Base-by-base conservation (phyloP, 345 rosid genomes). In the Hibiscus trionum region DNA sequence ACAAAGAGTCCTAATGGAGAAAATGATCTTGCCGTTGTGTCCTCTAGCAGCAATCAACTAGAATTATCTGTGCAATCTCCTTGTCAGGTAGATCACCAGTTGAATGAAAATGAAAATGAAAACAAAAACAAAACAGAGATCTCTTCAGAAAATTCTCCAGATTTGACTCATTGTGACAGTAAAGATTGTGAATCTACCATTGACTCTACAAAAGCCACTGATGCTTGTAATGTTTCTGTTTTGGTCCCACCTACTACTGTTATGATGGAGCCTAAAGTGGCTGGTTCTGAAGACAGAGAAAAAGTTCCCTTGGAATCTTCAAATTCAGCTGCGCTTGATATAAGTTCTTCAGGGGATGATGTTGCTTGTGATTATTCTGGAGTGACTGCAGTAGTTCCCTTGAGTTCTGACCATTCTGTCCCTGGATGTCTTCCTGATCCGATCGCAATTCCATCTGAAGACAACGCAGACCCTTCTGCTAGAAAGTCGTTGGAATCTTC, bases 331-430 rank as follows among this genome's bases (percentile, higher is more conserved):
- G 47, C 52, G 50, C 56, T 5, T 72, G 77, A 71, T 72, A 19
- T 24, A 57, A 24, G 37, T 59, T 33, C n/a, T 26, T 39, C 61
- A 6, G 27, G 66, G 39, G 67, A 17, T 21, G 55, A 27, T 49
- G 67, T 65, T 42, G 60, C 49, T 64, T 66, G 66, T 77, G 73
- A 63, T 4, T 31, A 52, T 68, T 33, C 84, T 72, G 73, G 26
- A 52, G 56, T 26, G 60, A 69, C 49, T 47, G n/a, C 68, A 7
- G 69, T 27, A 17, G 44, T 65, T 72, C 69, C 70, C 55, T 72
- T 53, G 60, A 72, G 15, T 53, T 17, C 71, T 24, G 76, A 55
- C 39, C 69, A 66, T 73, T 68, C 73, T 12, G 66, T 60, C 58
- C 47, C 72, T 58, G 39, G 37, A 60, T 66, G 44, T 31, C 64